These are phyloP conservation scores for Apiotrichum montevideense DNA, from an alignment of 1,284 basidiomycete genomes.

Conservation along the genomic window DNA sequence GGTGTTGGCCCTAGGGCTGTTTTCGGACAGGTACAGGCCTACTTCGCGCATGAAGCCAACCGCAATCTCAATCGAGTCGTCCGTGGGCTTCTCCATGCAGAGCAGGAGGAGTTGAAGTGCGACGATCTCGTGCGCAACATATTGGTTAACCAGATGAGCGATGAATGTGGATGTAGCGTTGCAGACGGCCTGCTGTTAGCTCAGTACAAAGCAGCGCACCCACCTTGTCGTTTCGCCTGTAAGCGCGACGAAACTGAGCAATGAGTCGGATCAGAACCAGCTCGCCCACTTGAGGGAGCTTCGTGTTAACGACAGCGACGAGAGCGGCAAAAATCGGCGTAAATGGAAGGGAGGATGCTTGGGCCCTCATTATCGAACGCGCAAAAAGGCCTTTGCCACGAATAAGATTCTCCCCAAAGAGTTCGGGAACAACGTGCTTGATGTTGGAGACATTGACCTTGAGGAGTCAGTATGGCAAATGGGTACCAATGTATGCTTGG, in stretches of 20 bases:
- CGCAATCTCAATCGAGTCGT: slow-evolving; percentile 97
- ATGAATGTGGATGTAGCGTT: slow-evolving; percentile 93
- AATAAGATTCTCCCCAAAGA: slow-evolving; percentile 87
- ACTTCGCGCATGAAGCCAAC: slow-evolving; percentile 97
- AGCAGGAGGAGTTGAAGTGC: slow-evolving; percentile 92
- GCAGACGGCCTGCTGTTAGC: slow-evolving; percentile 64
- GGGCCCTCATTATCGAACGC: slow-evolving; percentile 95
- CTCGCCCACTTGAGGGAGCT: slow-evolving; percentile 93
- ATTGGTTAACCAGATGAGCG: slow-evolving; percentile 94
- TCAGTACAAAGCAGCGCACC: slow-evolving; percentile 21
- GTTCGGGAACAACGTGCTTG: slow-evolving; percentile 90
- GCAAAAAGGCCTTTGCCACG: slow-evolving; percentile 83
- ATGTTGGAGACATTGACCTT: slow-evolving; percentile 80
- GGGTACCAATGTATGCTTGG: slow-evolving; percentile 59
- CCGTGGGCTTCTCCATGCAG: slow-evolving; percentile 88
- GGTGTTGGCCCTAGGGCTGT: slow-evolving; percentile 88
- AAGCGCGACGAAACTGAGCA: slow-evolving; percentile 89
- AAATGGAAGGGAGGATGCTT: slow-evolving; percentile 91
- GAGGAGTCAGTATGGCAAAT: neutral
- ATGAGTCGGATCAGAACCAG: slow-evolving; percentile 80
- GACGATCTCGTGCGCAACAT: slow-evolving; percentile 87
- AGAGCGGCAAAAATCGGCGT: slow-evolving; percentile 95
- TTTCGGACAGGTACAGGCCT: slow-evolving; percentile 88
- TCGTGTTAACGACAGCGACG: slow-evolving; percentile 93
- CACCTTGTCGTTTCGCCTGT: slow-evolving; percentile 97